A percentile compares a stretch with the other conserved stretches of the same genome.
phyloP scores from a whole-genome alignment of 164 flowering plant genomes.

The Saururus chinensis region DNA sequence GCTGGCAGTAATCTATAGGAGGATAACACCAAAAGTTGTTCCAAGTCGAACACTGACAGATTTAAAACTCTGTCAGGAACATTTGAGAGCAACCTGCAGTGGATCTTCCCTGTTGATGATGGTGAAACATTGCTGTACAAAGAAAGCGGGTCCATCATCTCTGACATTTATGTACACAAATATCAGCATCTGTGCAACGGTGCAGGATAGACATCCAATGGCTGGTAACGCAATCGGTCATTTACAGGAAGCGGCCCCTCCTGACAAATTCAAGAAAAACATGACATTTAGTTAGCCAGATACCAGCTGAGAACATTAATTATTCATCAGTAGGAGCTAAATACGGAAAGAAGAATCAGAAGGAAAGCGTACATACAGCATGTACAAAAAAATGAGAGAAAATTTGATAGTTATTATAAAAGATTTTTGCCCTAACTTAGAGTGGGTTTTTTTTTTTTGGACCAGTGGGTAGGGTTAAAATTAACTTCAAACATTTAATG shows the following conservation, averaged over 20 bases:
- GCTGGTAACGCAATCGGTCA: constrained; percentile 45
- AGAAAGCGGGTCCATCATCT: background rate
- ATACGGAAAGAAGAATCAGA: too few relatives aligned
- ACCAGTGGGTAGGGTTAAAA: too few relatives aligned
- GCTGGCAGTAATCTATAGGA: too few relatives aligned
- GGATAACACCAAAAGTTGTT: too few relatives aligned
- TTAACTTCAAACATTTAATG: background rate
- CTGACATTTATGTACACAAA: background rate
- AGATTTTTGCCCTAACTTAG: too few relatives aligned
- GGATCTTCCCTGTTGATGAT: too few relatives aligned
- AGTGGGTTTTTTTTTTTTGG: too few relatives aligned
- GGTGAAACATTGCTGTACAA: too few relatives aligned
- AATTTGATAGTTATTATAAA: background rate
- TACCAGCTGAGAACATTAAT: background rate
- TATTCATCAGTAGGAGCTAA: background rate
- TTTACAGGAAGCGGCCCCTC: constrained; percentile 70
- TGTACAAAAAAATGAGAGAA: background rate
- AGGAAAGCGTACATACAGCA: background rate
- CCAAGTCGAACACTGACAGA: too few relatives aligned
- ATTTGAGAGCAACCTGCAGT: too few relatives aligned
- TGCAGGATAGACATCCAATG: constrained; percentile 75
- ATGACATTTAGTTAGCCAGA: too few relatives aligned
- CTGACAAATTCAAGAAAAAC: constrained; percentile 21
- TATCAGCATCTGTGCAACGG: constrained; percentile 68
- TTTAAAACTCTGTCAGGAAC: too few relatives aligned